Conservation (phyloP, 225 moss, liverwort and hornwort genomes). For the Asterella californica region DNA sequence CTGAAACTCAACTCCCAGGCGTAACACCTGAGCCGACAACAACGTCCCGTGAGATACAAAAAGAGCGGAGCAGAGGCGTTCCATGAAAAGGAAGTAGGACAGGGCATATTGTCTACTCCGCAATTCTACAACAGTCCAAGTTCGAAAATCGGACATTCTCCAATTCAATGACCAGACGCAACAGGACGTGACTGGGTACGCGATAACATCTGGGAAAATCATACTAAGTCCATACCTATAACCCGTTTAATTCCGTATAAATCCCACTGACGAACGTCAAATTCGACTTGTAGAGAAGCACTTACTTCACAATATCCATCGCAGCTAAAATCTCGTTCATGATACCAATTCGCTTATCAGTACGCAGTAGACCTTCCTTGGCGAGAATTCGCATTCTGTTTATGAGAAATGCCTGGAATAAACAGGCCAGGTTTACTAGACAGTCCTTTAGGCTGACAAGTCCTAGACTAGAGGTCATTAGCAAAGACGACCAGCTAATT, state of each 20-base stretch:
- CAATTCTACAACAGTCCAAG: not conserved
- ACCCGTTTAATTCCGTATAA: too few species aligned
- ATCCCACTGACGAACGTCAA: not conserved
- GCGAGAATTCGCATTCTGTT: slow-evolving; percentile 37
- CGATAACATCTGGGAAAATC: not conserved
- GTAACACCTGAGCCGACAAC: slow-evolving; percentile 33
- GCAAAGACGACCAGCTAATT: not conserved
- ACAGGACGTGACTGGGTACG: not conserved
- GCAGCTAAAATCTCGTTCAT: slow-evolving; percentile 53
- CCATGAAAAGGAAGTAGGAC: not conserved
- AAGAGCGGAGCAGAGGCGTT: too few species aligned
- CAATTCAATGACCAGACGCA: not conserved
- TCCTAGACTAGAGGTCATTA: too few species aligned
- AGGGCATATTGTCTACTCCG: not conserved
- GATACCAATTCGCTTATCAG: slow-evolving; percentile 50
- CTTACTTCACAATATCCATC: slow-evolving; percentile 60
- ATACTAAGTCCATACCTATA: not conserved
- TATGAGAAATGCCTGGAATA: slow-evolving; percentile 39
- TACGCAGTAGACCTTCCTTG: slow-evolving; percentile 45
- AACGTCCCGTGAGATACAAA: not conserved
- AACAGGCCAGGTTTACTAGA: not conserved
- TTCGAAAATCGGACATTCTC: not conserved
- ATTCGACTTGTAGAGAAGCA: not conserved
- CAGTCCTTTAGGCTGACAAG: too few species aligned
- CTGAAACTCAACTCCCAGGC: slow-evolving; percentile 53